Percentiles rank a stretch among this genome's conserved stretches.
Conservation (phyloP, 352 stramenopile species). For the Pythium phragmitis region DNA sequence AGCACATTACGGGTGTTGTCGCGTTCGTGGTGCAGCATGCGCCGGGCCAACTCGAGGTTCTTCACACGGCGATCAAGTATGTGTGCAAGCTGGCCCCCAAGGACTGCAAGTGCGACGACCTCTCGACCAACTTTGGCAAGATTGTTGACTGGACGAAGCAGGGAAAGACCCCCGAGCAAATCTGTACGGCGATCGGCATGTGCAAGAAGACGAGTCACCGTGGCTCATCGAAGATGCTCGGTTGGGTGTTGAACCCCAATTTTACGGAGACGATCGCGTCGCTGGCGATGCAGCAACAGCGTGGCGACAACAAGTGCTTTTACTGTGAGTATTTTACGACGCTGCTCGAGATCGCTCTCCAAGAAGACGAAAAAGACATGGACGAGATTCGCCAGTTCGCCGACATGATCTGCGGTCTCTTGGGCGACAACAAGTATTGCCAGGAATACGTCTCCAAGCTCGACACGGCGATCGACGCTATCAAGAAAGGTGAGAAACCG, state of each 20-base stretch:
- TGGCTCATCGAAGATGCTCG: background rate
- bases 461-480: slow-evolving; percentile 54
- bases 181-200: slow-evolving; percentile 43
- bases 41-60: slow-evolving; percentile 37
- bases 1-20: slow-evolving; percentile 38
- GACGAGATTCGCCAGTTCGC: slow-evolving; percentile 61
- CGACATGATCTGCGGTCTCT: slow-evolving; percentile 74
- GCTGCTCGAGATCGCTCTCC: slow-evolving; percentile 51
- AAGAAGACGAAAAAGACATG: slow-evolving; percentile 58
- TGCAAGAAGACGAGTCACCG: slow-evolving; percentile 29
- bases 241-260: background rate
- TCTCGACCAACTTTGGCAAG: slow-evolving; percentile 54
- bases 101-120: slow-evolving; percentile 45
- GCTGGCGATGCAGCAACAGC: background rate
- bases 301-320: slow-evolving; percentile 47
- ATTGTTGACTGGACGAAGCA: slow-evolving; percentile 56
- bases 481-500: slow-evolving; percentile 60
- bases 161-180: slow-evolving; percentile 40
- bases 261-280: background rate
- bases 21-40: slow-evolving; percentile 40
- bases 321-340: slow-evolving; percentile 73
- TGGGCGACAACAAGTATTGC: slow-evolving; percentile 58
- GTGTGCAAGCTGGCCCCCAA: slow-evolving; percentile 42
- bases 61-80: slow-evolving; percentile 42
- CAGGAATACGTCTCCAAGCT: slow-evolving; percentile 68